phyloP scores from a whole-genome alignment of 129 eudicot genomes.

The Logfia minima region DNA sequence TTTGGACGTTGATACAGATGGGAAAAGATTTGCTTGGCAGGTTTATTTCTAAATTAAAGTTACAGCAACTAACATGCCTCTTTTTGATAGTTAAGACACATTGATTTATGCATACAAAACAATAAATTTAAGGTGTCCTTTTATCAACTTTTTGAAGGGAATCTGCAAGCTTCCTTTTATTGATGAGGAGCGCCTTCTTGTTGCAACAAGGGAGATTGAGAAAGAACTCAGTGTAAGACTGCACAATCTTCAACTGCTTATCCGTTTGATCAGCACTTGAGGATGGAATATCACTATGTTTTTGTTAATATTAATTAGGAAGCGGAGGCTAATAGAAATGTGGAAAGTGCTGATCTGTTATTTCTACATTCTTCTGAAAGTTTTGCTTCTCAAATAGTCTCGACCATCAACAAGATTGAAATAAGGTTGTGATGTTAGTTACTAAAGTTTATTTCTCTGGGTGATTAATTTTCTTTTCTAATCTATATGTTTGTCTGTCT shows the following conservation, averaged over 20 bases:
- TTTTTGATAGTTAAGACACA: no score
- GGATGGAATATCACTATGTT: neutral
- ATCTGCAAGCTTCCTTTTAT: constrained; percentile 64
- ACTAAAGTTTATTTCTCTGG: neutral
- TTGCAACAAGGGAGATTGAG: constrained; percentile 38
- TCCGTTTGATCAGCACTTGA: neutral
- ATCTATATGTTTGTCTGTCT: neutral
- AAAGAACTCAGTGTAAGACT: constrained; percentile 37
- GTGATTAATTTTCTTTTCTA: neutral
- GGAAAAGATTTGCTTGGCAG: constrained; percentile 62
- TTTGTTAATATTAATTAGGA: constrained; percentile 33
- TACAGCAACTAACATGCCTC: neutral
- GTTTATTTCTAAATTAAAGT: constrained; percentile 17
- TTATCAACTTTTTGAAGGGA: constrained; percentile 35
- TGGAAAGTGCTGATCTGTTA: constrained; percentile 28
- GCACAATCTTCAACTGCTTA: neutral
- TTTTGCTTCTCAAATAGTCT: constrained; percentile 20
- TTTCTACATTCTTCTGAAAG: constrained; percentile 30
- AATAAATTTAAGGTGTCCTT: neutral
- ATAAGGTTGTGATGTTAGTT: constrained; percentile 25
- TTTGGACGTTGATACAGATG: constrained; percentile 50
- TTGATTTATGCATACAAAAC: neutral
- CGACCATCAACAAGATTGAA: constrained; percentile 25
- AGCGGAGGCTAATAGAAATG: constrained; percentile 42
- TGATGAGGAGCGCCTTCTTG: constrained; percentile 47